A percentile compares a stretch with the other conserved stretches of the same genome.
Conservation (phyloP, 225 moss, liverwort and hornwort species). For the Rhytidiadelphus loreus region DNA sequence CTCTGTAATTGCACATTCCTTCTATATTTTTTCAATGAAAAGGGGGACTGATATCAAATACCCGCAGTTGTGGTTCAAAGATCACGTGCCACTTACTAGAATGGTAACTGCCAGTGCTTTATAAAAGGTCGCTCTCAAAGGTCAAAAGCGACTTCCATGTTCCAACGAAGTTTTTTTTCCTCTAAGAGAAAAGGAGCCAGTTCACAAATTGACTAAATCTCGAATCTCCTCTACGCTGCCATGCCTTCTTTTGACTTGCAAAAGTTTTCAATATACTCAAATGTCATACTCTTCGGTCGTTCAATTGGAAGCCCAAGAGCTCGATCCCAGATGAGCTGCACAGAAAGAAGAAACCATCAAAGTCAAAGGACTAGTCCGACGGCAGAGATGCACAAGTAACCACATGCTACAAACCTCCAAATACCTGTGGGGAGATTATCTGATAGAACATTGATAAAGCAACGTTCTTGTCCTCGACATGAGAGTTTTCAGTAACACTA, state of each 20-base stretch:
- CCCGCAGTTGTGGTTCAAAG: not conserved
- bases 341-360: not conserved
- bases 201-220: not conserved
- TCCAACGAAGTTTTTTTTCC: not conserved
- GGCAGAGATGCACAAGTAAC: not conserved
- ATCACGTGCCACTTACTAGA: not conserved
- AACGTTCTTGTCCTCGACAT: not conserved
- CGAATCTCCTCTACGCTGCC: not conserved
- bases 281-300: conserved; percentile 43
- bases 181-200: not conserved
- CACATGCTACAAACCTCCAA: not conserved
- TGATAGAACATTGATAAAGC: not conserved
- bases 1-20: not conserved
- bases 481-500: not conserved
- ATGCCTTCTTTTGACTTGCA: conserved; percentile 23
- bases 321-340: conserved; percentile 41
- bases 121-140: not conserved
- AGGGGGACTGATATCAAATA: not conserved
- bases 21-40: not conserved
- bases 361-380: not conserved
- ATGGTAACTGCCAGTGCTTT: not conserved
- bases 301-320: conserved; percentile 37
- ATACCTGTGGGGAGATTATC: not conserved
- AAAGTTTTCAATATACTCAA: conserved; percentile 19
- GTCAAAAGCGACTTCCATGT: not conserved